Base-by-base conservation (phyloP, 306 rosid genomes). In the Hippophae rhamnoides region DNA sequence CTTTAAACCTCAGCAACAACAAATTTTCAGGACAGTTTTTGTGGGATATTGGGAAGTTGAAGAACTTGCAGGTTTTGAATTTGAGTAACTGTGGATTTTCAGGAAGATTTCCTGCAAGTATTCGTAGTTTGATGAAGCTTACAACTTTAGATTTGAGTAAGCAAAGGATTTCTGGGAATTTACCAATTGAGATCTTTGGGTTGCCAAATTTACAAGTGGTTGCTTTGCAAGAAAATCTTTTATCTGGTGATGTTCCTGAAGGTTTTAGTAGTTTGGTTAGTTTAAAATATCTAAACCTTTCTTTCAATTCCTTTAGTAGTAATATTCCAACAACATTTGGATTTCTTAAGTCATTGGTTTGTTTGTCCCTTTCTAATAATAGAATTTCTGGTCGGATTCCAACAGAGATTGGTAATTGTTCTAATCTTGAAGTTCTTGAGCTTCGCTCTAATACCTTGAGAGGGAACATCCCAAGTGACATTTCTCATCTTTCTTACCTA, bases 191-290 rank as follows among this genome's bases (percentile, higher is more conserved):
- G 86, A 60, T 89, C 31, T 89, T 79, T 2, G 96, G 96, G 25
- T 75, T 89, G 71, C 96, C 94, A 0, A 73, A 81, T 38, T 31
- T 89, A 57, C 84, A 82, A 60, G 67, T 73, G 62, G 84, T 85
- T 48, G 90, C 86, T 41, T 60, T 89, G 38, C 78, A 86, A 64
- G 90, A 79, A 25, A 88, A 88, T 43, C 76, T 44, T 54, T 69
- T 88, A 12, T 79, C 78, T 44, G 96, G 96, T 40, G 46, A 63
- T 60, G 81, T 88, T 49, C 88, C 94, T n/a, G 90, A 81, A 68
- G 96, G 96, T 69, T 85, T 88, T 69, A 82, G 96, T 76, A 88
- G 94, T 63, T 60, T 88, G 62, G 82, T 76, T 65, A 64, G 88
- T 59, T 56, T 88, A 8, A 41, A 57, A 31, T 75, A 79, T 74